Evolutionary conservation across 352 stramenopile species (phyloP).

Genomic region (Thalassiosira livingstoniorum): DNA sequence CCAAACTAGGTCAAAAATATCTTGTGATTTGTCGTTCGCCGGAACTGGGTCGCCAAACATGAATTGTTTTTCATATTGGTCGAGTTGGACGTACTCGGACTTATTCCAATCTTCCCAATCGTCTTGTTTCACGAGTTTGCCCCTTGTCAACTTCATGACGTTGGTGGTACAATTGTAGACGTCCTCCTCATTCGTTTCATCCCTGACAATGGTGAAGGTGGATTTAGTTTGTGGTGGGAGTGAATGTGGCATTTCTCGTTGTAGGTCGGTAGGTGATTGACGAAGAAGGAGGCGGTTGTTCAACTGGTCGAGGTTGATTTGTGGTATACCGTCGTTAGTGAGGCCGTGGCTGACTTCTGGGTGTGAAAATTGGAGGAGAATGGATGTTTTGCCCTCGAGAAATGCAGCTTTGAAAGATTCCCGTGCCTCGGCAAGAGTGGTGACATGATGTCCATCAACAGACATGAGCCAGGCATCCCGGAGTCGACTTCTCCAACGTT

Average conservation of each 20-base stretch:
- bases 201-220: background rate
- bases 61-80: background rate
- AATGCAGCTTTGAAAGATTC: background rate
- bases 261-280: background rate
- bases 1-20: conserved; percentile 36
- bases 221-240: background rate
- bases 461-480: background rate
- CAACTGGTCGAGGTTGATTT: too few species aligned
- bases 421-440: background rate
- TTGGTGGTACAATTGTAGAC: background rate
- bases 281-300: background rate
- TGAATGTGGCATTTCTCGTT: background rate
- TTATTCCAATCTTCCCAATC: too few species aligned
- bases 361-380: background rate
- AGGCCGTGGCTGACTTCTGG: too few species aligned
- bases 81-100: too few species aligned
- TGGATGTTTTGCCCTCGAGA: background rate
- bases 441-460: background rate
- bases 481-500: background rate
- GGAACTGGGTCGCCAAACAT: background rate
- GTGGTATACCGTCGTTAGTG: too few species aligned
- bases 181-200: background rate
- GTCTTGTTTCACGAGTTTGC: conserved; percentile 24
- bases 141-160: conserved; percentile 37
- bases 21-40: too few species aligned